Evolutionary conservation across 2,329 filamentous ascomycete genomes (phyloP).

Genomic region (Graphium sp.): DNA sequence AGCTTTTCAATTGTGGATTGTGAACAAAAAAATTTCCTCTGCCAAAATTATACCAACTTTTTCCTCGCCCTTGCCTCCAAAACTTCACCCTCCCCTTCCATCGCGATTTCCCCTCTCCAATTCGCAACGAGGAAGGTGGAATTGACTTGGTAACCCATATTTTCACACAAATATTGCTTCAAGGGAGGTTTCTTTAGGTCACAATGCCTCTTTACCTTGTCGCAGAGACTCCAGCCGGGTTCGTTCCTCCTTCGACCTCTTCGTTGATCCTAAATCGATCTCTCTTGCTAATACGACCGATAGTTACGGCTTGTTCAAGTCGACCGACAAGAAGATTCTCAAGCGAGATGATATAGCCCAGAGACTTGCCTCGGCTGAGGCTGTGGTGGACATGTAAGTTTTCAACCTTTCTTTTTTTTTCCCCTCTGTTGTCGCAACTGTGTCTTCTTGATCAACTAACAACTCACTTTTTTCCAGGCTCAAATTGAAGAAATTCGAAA

Average conservation of each 20-base stretch:
- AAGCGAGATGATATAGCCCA: slow-evolving; percentile 67
- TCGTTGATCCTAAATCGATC: background rate
- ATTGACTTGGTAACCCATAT: too few relatives aligned
- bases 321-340: slow-evolving; percentile 94
- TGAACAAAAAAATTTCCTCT: too few relatives aligned
- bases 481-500: slow-evolving; percentile 92
- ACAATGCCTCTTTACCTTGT: slow-evolving; percentile 89
- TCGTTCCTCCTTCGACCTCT: slow-evolving; percentile 15
- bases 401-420: too few relatives aligned
- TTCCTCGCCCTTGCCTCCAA: too few relatives aligned
- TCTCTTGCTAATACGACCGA: slow-evolving; percentile 3
- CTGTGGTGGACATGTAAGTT: slow-evolving; percentile 70
- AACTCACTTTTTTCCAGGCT: slow-evolving; percentile 33
- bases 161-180: too few relatives aligned
- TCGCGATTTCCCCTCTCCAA: too few relatives aligned
- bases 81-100: too few relatives aligned
- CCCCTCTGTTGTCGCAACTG: slow-evolving; percentile 5
- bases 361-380: slow-evolving; percentile 65
- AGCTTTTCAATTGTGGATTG: too few relatives aligned
- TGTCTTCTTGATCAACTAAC: slow-evolving; percentile 6
- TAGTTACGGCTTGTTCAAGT: slow-evolving; percentile 96
- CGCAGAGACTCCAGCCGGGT: slow-evolving; percentile 77
- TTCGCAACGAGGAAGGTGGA: too few relatives aligned
- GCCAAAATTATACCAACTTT: too few relatives aligned
- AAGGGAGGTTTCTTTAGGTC: too few relatives aligned